Evolutionary conservation across 1,139 yeast genomes (phyloP), one percentile per base, ranked within the genome.

Genomic region (Lipomyces yarrowii): DNA sequence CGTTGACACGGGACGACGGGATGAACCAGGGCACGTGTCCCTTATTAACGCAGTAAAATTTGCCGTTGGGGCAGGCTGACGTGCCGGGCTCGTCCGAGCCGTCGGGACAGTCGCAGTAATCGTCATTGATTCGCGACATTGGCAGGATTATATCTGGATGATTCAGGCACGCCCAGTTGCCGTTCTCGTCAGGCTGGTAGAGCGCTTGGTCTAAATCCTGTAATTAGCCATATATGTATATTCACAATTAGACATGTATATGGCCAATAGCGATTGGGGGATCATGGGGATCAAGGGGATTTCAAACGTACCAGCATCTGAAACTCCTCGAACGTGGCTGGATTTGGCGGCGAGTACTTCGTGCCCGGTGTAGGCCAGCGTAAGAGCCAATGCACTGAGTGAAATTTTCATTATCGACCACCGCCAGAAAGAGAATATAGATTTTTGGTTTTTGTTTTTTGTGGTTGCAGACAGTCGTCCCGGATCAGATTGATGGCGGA

Each of bases 31-130:
- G 75, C 30, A 75, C 69, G 60, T 87, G 90, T 1, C 97, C 97
- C 60, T 82, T 80, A 73, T 96, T 96, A 32, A 79, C 84, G 78
- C 99, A 94, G 77, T 86, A 92, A 73, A 92, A 94, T 60, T 71
- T 70, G 15, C 83, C 82, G 15, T 81, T 80, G 11, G 0, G 79
- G 51, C 98, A 94, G 0, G 98, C 98, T 62, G 89, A 82, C 0
- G 98, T 94, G 0, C 98, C 98, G 0, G 98, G 98, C 76, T 94
- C 99, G 77, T 94, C 99, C 2, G 96, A 88, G 0, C 99, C 99
- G 77, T 94, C 99, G 0, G 98, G 98, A 79, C 99, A 94, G 75
- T 94, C 99, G 77, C 98, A 93, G 73, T 84, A 88, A 73, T 92
- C 89, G 75, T 94, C 98, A 75, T 94, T 93, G 71, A 94, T 84